These are phyloP conservation scores for Balakata baccata DNA, from an alignment of 345 rosid species.

Conservation along the genomic window DNA sequence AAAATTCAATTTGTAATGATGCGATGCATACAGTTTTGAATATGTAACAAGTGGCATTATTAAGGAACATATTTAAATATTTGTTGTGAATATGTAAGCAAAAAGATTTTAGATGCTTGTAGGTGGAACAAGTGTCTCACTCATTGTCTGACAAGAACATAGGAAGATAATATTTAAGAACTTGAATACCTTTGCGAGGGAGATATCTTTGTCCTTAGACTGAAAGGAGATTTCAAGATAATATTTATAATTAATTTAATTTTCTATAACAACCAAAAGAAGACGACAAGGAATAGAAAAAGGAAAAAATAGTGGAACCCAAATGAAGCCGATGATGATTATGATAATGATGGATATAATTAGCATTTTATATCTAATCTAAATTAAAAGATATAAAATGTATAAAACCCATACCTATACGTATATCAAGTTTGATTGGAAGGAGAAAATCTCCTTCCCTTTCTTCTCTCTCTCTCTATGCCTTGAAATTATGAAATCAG, in stretches of 20 bases:
- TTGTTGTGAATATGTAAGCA: too few relatives aligned
- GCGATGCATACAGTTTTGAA: not conserved
- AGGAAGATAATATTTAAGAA: not conserved
- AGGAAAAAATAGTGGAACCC: conserved; percentile 3
- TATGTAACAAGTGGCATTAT: not conserved
- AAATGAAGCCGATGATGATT: not conserved
- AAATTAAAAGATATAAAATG: not conserved
- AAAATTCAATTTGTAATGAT: not conserved
- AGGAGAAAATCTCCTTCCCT: too few relatives aligned
- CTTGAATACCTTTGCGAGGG: conserved; percentile 65
- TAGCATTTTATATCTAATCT: not conserved
- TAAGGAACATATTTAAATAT: not conserved
- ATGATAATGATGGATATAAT: not conserved
- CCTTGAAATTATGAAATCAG: too few relatives aligned
- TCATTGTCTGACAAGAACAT: not conserved
- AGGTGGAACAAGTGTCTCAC: too few relatives aligned
- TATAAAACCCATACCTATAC: too few relatives aligned
- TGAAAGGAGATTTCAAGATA: conserved; percentile 59
- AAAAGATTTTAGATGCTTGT: too few relatives aligned
- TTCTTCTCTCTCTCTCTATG: too few relatives aligned
- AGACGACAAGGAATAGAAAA: not conserved
- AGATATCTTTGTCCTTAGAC: conserved; percentile 70
- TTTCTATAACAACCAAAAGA: conserved; percentile 3
- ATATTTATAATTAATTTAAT: conserved; percentile 2
- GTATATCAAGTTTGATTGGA: too few relatives aligned